phyloP scores from a whole-genome alignment of 1,284 basidiomycete species.

The Pseudozyma pruni region DNA sequence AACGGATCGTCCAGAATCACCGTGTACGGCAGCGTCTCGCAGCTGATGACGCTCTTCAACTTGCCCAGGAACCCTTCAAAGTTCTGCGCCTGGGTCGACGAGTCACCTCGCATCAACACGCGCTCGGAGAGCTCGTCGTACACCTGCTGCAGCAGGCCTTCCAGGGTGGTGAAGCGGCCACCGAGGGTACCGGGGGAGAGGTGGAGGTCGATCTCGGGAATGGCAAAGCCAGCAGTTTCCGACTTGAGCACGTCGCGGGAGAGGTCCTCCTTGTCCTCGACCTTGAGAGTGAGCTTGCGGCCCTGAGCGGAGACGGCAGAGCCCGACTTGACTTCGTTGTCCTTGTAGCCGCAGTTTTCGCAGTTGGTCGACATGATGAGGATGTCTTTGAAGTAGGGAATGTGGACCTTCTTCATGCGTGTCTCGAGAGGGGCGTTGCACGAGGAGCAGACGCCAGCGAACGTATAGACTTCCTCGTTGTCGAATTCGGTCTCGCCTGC shows the following conservation, averaged over 20 bases:
- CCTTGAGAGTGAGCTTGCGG: slow-evolving; percentile 86
- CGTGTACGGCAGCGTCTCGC: slow-evolving; percentile 71
- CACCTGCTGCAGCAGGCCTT: slow-evolving; percentile 92
- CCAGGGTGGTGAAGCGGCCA: slow-evolving; percentile 97
- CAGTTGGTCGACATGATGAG: slow-evolving; percentile 99
- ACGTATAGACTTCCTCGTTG: slow-evolving; percentile 87
- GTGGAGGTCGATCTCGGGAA: slow-evolving; percentile 94
- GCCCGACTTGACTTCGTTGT: slow-evolving; percentile 97
- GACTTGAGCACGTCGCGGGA: slow-evolving; percentile 82
- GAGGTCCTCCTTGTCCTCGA: slow-evolving; percentile 93
- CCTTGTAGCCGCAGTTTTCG: slow-evolving; percentile 90
- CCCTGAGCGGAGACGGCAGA: slow-evolving; percentile 86
- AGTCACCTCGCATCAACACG: slow-evolving; percentile 82
- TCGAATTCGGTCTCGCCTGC: slow-evolving; percentile 69
- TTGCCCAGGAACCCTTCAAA: slow-evolving; percentile 77
- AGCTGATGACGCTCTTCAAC: slow-evolving; percentile 70
- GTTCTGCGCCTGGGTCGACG: slow-evolving; percentile 59
- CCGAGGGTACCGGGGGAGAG: slow-evolving; percentile 93
- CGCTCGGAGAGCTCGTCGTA: slow-evolving; percentile 95
- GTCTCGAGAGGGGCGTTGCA: slow-evolving; percentile 87
- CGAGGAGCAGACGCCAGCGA: slow-evolving; percentile 87
- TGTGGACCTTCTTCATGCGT: slow-evolving; percentile 93
- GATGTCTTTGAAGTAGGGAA: slow-evolving; percentile 99
- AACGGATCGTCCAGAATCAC: slow-evolving; percentile 95
- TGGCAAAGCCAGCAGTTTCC: slow-evolving; percentile 81